Conservation (phyloP, 345 rosid species). For the Lumnitzera racemosa region DNA sequence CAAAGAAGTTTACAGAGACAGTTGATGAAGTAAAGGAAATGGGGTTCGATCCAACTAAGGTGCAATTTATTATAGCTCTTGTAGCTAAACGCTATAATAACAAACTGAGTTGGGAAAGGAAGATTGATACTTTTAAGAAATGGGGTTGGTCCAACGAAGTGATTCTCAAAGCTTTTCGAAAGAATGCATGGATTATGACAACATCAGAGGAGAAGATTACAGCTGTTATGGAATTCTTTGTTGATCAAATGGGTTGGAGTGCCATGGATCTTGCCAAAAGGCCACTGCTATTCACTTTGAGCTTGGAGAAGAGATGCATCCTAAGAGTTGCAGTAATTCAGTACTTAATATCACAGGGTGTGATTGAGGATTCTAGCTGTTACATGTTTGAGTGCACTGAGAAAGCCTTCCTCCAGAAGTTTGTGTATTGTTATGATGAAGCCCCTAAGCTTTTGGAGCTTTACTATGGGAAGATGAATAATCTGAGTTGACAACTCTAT, state of each 20-base stretch:
- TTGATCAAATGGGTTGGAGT: slow-evolving; percentile 19
- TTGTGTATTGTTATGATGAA: slow-evolving; percentile 9
- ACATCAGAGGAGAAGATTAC: slow-evolving; percentile 18
- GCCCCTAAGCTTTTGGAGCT: slow-evolving; percentile 13
- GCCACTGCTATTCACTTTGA: slow-evolving; percentile 3
- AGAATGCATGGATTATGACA: slow-evolving; percentile 11
- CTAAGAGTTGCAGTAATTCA: slow-evolving; percentile 24
- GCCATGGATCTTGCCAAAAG: slow-evolving; percentile 1
- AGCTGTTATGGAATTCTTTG: slow-evolving; percentile 13
- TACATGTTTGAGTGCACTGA: not conserved
- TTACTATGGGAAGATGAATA: slow-evolving; percentile 24
- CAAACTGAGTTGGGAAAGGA: slow-evolving; percentile 15
- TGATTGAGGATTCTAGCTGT: slow-evolving; percentile 8
- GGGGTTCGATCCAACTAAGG: slow-evolving; percentile 12
- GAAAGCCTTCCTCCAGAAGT: slow-evolving; percentile 9
- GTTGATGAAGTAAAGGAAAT: slow-evolving; percentile 14
- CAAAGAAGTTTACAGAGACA: not conserved
- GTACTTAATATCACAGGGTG: slow-evolving; percentile 14
- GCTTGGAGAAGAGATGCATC: slow-evolving; percentile 25
- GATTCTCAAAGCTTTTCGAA: slow-evolving; percentile 13
- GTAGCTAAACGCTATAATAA: not conserved
- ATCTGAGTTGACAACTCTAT: no score
- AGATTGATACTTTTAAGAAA: not conserved
- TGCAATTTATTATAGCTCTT: slow-evolving; percentile 13
- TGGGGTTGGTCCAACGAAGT: slow-evolving; percentile 21